Percentiles rank a stretch among this genome's conserved stretches.
Evolutionary conservation across 768 basidiomycete genomes (phyloP).

Genomic region (Amanita subjunquillea): DNA sequence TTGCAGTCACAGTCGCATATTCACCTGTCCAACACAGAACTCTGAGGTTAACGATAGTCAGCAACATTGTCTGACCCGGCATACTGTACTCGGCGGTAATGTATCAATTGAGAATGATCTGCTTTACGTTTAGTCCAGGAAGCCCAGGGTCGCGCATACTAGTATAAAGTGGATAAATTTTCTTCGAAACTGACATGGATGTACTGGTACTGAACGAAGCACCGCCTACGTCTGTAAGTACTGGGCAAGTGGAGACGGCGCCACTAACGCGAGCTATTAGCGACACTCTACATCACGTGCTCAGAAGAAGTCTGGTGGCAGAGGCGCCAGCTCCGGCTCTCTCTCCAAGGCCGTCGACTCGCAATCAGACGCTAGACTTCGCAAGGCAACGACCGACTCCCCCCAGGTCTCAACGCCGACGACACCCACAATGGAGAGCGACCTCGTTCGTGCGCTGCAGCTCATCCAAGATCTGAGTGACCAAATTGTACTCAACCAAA

Average conservation of each 20-base stretch:
- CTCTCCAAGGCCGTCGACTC: not conserved
- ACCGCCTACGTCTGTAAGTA: not conserved
- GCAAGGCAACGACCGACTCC: constrained; percentile 4
- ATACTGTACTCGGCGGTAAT: too few species aligned
- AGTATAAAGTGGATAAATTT: not conserved
- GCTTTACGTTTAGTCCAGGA: not conserved
- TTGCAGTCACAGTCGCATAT: too few species aligned
- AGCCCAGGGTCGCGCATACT: not conserved
- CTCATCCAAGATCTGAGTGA: constrained; percentile 76
- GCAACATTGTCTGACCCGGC: too few species aligned
- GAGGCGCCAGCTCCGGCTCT: not conserved
- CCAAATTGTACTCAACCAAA: constrained; percentile 76
- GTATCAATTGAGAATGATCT: too few species aligned
- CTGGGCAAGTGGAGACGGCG: not conserved
- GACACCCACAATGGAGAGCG: constrained; percentile 41
- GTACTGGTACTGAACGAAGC: not conserved
- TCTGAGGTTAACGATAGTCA: too few species aligned
- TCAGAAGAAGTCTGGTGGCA: not conserved
- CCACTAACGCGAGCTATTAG: not conserved
- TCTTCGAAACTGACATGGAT: not conserved
- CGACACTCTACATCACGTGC: constrained; percentile 1
- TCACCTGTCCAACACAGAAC: too few species aligned
- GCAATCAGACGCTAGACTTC: not conserved
- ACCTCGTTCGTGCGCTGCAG: constrained; percentile 68
- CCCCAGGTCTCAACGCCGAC: constrained; percentile 6